Evolutionary conservation across 495 filamentous ascomycete genomes (phyloP).

Genomic region (Neurospora cerealis): DNA sequence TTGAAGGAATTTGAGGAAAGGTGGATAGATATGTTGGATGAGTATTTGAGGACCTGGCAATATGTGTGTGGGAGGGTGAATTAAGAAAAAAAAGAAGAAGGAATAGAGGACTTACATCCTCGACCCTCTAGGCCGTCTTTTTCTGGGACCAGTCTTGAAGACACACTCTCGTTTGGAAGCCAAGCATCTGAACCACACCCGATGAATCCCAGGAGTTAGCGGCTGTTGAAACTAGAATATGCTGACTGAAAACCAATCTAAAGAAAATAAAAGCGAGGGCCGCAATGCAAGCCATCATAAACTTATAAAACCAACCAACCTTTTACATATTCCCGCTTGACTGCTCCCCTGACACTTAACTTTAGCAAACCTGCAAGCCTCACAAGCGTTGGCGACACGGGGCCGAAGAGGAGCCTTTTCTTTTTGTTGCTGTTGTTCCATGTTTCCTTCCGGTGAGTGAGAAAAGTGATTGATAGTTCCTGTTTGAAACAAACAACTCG

Average conservation of each 20-base stretch:
- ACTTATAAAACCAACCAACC: constrained; percentile 17
- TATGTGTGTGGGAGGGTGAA: background rate
- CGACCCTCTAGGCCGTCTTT: constrained; percentile 25
- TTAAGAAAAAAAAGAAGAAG: background rate
- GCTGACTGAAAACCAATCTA: background rate
- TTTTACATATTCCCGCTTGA: constrained; percentile 35
- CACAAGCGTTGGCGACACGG: constrained; percentile 34
- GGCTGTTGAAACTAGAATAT: background rate
- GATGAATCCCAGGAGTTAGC: background rate
- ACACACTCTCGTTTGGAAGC: constrained; percentile 40
- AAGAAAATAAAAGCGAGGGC: background rate
- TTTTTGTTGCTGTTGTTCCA: background rate
- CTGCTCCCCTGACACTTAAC: constrained; percentile 33
- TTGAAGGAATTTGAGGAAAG: background rate
- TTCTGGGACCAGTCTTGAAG: constrained; percentile 35
- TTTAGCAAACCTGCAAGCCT: constrained; percentile 37
- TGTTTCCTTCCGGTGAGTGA: background rate
- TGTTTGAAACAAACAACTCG: background rate
- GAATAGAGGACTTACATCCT: constrained; percentile 21
- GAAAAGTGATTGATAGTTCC: background rate
- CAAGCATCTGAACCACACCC: constrained; percentile 25
- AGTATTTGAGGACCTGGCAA: background rate
- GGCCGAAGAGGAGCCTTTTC: constrained; percentile 5
- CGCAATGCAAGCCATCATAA: background rate
- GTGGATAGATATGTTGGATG: background rate